Conservation (phyloP, 345 rosid species). For the Raphanus raphanistrum region DNA sequence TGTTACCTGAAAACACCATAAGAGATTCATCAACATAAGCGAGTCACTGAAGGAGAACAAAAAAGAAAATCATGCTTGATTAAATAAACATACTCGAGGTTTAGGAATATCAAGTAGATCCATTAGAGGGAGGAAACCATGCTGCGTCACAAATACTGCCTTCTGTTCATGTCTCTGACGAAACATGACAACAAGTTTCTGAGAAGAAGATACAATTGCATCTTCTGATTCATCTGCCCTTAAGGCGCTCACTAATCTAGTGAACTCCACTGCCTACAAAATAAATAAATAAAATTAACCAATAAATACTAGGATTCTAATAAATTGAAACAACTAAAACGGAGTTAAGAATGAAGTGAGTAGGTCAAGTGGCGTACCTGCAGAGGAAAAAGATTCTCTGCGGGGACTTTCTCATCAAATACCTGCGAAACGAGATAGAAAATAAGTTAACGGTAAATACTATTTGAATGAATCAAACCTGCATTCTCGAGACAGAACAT, state of each 20-base stretch:
- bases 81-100: slow-evolving; percentile 60
- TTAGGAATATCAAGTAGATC: slow-evolving; percentile 90
- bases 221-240: slow-evolving; percentile 92
- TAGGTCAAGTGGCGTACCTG: slow-evolving; percentile 53
- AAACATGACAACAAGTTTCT: slow-evolving; percentile 75
- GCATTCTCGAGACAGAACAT: slow-evolving; percentile 38
- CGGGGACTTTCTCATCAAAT: slow-evolving; percentile 82
- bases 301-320: slow-evolving; percentile 16
- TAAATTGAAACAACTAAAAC: slow-evolving; percentile 1
- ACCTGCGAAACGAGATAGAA: slow-evolving; percentile 51
- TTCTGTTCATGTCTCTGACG: slow-evolving; percentile 96
- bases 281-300: slow-evolving; percentile 5
- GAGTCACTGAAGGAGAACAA: slow-evolving; percentile 6
- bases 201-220: slow-evolving; percentile 82
- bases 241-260: slow-evolving; percentile 76
- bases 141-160: slow-evolving; percentile 78
- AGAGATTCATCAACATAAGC: slow-evolving; percentile 26
- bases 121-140: slow-evolving; percentile 87
- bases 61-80: neutral
- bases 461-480: slow-evolving; percentile 16
- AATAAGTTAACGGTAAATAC: slow-evolving; percentile 1
- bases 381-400: slow-evolving; percentile 88
- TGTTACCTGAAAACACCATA: slow-evolving; percentile 62
- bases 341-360: slow-evolving; percentile 14
- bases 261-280: slow-evolving; percentile 87